Evolutionary conservation across 306 rosid genomes (phyloP).

Genomic region (Glycine tomentella): DNA sequence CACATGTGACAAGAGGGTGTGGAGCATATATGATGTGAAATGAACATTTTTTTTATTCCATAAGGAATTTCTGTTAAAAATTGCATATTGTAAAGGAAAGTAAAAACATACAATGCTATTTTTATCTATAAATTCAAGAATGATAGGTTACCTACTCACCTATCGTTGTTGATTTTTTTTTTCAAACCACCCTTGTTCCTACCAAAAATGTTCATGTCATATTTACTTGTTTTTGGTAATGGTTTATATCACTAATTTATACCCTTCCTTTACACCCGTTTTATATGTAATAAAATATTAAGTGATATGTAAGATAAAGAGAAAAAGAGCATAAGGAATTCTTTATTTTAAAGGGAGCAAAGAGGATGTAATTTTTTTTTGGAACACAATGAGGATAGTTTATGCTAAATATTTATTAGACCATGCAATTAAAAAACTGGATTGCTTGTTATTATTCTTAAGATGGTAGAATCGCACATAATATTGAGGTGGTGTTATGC

Average conservation of each 20-base stretch:
- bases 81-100: not conserved
- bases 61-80: not conserved
- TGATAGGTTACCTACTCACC: not conserved
- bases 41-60: not conserved
- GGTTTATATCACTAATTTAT: too few relatives aligned
- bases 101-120: too few relatives aligned
- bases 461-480: not conserved
- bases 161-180: not conserved
- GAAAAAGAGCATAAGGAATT: not conserved
- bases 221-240: not conserved
- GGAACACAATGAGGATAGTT: too few relatives aligned
- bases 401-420: too few relatives aligned
- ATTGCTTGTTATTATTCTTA: conserved; percentile 2
- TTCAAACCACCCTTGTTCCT: not conserved
- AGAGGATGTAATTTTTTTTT: not conserved
- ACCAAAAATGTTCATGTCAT: not conserved
- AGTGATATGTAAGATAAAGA: not conserved
- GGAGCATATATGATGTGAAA: not conserved
- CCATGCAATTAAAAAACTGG: not conserved
- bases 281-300: too few relatives aligned
- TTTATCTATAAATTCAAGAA: not conserved
- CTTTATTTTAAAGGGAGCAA: not conserved
- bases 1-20: not conserved
- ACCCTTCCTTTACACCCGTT: too few relatives aligned
- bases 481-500: conserved; percentile 4